Base-by-base conservation (phyloP, 2,329 filamentous ascomycete species). In the Colletotrichum sp. region DNA sequence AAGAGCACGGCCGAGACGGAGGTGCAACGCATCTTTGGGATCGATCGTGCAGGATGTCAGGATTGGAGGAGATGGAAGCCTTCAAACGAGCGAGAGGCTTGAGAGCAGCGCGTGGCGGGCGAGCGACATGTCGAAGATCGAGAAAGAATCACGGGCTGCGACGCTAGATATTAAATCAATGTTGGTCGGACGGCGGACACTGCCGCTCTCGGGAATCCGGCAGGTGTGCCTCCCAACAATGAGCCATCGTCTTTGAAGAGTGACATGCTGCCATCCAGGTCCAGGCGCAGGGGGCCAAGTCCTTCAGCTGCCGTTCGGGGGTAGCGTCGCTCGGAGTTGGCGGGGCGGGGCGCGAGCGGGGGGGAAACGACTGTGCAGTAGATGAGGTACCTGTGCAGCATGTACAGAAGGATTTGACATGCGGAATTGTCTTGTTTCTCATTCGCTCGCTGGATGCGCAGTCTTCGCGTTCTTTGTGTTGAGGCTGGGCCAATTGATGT, bases 1-100 rank as follows among this genome's bases (percentile, higher is more conserved):
- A 83, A 80, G 68, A 84, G 72, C 18, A 80, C 28, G 44, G 79
- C 75, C 55, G 78, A 21, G 13, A 59, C n/a, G 3, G 55, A 44
- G 2, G 39, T 32, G 39, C n/a, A 44, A 39, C 63, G 72, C 72
- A 75, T 72, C 30, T 62, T 73, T n/a, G n/a, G 8, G 12, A 18
- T 32, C 32, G 24, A 9, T 52, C 44, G 44, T 6, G 44, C n/a
- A 26, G 18, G 8, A 57, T 52, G 55, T 18, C 39, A 8, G 18
- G n/a, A 63, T n/a, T 36, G 15, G 44, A 52, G 44, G 44, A 52
- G 39, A 10, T n/a, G 8, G n/a, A 5, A 62, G 57, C 44, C 71
- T 74, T 60, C n/a, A 24, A 57, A 57, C 63, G 39, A 63, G 44
- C 18, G 69, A 28, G 24, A n/a, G 30, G 9, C 55, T 32, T 30